These are phyloP conservation scores for Delonix regia DNA, from an alignment of 306 rosid species.

Conservation along the genomic window DNA sequence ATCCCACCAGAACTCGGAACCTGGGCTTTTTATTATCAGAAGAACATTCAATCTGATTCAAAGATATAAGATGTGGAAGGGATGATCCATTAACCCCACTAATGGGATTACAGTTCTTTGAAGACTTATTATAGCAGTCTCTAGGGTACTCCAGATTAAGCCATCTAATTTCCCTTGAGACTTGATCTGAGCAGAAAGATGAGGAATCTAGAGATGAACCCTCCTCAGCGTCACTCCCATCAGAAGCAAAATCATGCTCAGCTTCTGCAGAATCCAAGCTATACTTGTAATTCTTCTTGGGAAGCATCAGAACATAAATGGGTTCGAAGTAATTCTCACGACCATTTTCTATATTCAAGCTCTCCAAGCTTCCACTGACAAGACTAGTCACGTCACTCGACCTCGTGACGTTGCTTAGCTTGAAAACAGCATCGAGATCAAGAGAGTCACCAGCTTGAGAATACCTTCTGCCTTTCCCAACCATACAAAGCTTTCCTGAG, in stretches of 20 bases:
- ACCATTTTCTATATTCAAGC: constrained; percentile 27
- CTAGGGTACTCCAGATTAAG: constrained; percentile 39
- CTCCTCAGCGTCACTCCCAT: neutral
- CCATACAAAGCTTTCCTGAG: constrained; percentile 39
- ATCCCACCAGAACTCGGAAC: constrained; percentile 43
- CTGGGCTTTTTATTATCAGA: neutral
- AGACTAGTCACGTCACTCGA: constrained; percentile 22
- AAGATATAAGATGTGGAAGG: constrained; percentile 23
- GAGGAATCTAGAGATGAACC: constrained; percentile 29
- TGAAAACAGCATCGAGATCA: constrained; percentile 14
- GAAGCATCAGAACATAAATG: constrained; percentile 39
- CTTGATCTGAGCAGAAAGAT: constrained; percentile 20
- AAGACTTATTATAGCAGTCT: constrained; percentile 33
- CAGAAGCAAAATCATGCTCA: neutral
- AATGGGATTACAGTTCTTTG: constrained; percentile 44
- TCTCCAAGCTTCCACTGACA: constrained; percentile 46
- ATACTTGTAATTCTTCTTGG: constrained; percentile 38
- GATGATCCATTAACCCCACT: neutral
- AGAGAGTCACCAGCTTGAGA: neutral
- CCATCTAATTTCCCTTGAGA: neutral
- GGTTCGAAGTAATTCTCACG: constrained; percentile 26
- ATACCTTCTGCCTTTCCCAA: constrained; percentile 27
- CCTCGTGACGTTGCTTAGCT: constrained; percentile 35
- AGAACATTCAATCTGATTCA: constrained; percentile 32
- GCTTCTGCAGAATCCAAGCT: constrained; percentile 16